Base-by-base conservation (phyloP, 2,329 filamentous ascomycete species). In the Setomelanomma holmii region DNA sequence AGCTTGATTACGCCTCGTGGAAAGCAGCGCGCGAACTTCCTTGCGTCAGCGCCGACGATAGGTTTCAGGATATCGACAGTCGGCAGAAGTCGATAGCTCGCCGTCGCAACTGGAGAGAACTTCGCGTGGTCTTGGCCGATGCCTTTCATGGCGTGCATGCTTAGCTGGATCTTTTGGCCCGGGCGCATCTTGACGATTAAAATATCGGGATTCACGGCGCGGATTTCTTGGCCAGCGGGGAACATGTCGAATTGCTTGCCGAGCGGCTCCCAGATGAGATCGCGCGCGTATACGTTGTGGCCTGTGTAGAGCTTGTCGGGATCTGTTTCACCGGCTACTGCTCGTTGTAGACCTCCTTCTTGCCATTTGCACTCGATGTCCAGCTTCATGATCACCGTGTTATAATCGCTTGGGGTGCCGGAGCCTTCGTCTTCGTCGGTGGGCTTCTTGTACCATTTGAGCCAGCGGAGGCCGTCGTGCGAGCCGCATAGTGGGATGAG, bases 101-200 rank as follows among this genome's bases (percentile, higher is more conserved):
- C 95, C 1, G 95, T 97, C 3, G 93, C 93, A 30, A 98, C 95
- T 40, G 95, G 95, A 0, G 91, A 96, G 80, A 95, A 99, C 77
- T 99, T 99, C 65, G 95, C 89, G 75, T 99, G 95, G 76, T 99
- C 95, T 59, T 89, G 86, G 41, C 95, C 95, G 62, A 96, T 87
- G 55, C 96, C 95, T 79, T 97, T 96, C 78, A 96, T 87, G 79
- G 93, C 95, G 80, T 98, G 93, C 84, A 96, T 89, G 62, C 90
- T 87, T 56, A 97, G 81, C 68, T 90, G 84, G 67, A 99, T 90
- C 65, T 86, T 85, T 80, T 99, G 96, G 4, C 89, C 90, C 0
- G 96, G 95, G 22, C 95, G 87, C 76, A 99, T 80, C 80, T 99
- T 99, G 55, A 92, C 92, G 71, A 99, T 87, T 50, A 99, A 80